Evolutionary conservation across 2,329 filamentous ascomycete species (phyloP), one percentile per base, ranked within the genome.

Genomic region (Trichophyton verrucosum): DNA sequence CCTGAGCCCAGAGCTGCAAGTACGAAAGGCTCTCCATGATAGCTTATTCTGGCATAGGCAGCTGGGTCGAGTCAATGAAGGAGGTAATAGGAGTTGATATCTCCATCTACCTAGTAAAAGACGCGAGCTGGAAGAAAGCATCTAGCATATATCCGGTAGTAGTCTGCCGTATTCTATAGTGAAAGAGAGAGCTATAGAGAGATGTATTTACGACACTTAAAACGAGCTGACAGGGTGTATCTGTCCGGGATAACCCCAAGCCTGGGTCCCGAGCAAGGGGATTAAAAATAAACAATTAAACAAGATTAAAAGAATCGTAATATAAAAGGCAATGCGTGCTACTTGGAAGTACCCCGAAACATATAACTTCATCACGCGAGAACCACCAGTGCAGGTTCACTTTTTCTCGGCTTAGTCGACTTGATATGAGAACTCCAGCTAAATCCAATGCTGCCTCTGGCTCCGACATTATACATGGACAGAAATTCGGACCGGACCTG

Each of bases 21-120:
- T 30, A 57, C 61, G 62, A 60, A 58, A 61, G 49, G 55, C 49
- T 7, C 61, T 61, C 49, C 24, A 36, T 59, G 42, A 36, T 55
- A 47, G 30, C 62, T 62, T 59, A n/a, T 17, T 33, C 36, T 49
- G 40, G 61, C 57, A 24, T 9, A 47, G 61, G 62, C 46, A 55
- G 55, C 56, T 55, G 57, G 60, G 53, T 57, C 55, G 40, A 58
- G 56, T 36, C 56, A 59, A 64, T 15, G 30, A 42, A 17, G 15
- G 38, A n/a, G 38, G 11, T 13, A 9, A 44, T 44, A 17, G 15
- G 4, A 20, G 15, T 7, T 3, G 15, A 17, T 44, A 44, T 20
- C 40, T 44, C 40, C 40, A 44, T 44, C n/a, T 44, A 44, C 40
- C 40, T 7, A 44, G 40, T 44, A 44, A 44, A 44, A 44, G 15